Percentiles rank a stretch among this genome's conserved stretches.
Conservation (phyloP, 1,284 basidiomycete species). For the Ustilago xerochloae region DNA sequence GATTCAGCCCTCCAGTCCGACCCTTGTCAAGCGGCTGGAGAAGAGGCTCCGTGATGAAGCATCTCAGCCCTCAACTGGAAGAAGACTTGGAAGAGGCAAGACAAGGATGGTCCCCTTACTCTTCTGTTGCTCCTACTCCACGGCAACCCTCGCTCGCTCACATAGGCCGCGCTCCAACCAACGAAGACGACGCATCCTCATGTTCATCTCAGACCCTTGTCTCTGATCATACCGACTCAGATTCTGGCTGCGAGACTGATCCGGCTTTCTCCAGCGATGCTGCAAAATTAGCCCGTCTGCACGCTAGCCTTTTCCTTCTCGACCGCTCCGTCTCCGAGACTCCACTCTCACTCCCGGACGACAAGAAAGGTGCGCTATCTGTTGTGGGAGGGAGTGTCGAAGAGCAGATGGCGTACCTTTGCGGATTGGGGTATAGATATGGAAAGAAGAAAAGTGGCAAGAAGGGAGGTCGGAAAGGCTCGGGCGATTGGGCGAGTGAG, state of each 20-base stretch:
- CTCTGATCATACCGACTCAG: constrained; percentile 9
- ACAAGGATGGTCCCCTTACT: constrained; percentile 42
- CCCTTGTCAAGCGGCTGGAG: neutral
- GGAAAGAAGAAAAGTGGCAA: neutral
- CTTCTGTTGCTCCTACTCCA: constrained; percentile 23
- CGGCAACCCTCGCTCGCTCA: constrained; percentile 15
- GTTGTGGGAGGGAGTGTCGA: constrained; percentile 13
- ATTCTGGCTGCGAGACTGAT: constrained; percentile 6
- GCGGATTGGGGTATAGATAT: constrained; percentile 37
- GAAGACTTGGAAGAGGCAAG: constrained; percentile 5
- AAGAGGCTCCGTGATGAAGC: neutral
- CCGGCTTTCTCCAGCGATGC: constrained; percentile 13
- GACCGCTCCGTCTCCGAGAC: constrained; percentile 15
- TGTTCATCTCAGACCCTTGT: constrained; percentile 28
- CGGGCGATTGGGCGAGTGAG: neutral
- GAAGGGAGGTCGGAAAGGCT: constrained; percentile 14
- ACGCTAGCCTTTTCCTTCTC: constrained; percentile 29
- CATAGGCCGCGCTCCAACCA: neutral
- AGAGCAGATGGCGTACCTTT: constrained; percentile 47
- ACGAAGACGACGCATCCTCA: constrained; percentile 1
- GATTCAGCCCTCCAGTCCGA: neutral
- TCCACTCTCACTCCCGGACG: constrained; percentile 17
- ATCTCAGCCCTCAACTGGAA: constrained; percentile 7
- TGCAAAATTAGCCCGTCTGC: constrained; percentile 36
- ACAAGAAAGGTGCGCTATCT: neutral